Conservation (phyloP, 163 green algal genomes). For the Prototheca wickerhamii region DNA sequence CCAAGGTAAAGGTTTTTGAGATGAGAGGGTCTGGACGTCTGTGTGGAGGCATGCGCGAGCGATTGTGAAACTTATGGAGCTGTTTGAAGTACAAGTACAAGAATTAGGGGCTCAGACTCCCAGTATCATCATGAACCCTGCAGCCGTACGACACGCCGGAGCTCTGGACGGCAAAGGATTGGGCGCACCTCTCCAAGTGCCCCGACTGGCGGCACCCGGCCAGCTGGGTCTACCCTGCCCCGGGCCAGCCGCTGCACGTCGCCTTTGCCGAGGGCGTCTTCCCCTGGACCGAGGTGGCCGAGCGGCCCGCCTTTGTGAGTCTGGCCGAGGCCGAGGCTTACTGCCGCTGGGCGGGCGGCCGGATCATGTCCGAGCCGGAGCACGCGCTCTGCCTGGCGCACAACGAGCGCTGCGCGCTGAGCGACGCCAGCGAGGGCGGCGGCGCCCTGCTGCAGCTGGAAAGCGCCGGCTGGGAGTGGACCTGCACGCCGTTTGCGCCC, state of each 20-base stretch:
- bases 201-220: slow-evolving; percentile 23
- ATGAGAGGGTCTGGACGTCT: too few relatives aligned
- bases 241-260: slow-evolving; percentile 23
- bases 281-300: slow-evolving; percentile 16
- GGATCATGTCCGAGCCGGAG: slow-evolving; percentile 54
- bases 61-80: too few relatives aligned
- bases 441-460: slow-evolving; percentile 15
- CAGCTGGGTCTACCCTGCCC: background rate
- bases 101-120: too few relatives aligned
- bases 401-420: background rate
- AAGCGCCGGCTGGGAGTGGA: slow-evolving; percentile 55
- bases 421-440: background rate
- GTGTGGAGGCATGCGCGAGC: too few relatives aligned
- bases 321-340: slow-evolving; percentile 46
- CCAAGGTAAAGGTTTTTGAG: background rate
- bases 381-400: slow-evolving; percentile 19
- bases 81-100: too few relatives aligned
- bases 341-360: slow-evolving; percentile 10
- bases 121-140: background rate
- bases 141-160: slow-evolving; percentile 33
- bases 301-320: slow-evolving; percentile 32
- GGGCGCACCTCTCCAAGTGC: slow-evolving; percentile 26
- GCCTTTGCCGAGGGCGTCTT: slow-evolving; percentile 29
- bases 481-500: slow-evolving; percentile 29
- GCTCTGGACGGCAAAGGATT: slow-evolving; percentile 37